Evolutionary conservation across 306 rosid genomes (phyloP), one percentile per base, ranked within the genome.

Genomic region (Dryas octopetala): DNA sequence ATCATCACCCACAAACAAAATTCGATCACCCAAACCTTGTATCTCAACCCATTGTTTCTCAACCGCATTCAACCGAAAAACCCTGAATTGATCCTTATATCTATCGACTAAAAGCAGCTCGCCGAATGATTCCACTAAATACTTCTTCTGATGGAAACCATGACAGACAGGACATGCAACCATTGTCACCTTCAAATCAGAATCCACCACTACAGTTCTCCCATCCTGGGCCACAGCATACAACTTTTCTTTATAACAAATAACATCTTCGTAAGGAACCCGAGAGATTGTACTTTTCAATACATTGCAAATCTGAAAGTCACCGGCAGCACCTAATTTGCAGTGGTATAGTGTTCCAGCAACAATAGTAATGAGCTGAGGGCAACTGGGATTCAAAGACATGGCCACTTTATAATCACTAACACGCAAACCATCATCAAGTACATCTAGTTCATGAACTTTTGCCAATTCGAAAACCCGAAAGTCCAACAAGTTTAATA

Each of bases 71-170:
- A 32, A 14, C 19, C 4, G 13, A 2, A 10, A 62, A 32, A 32
- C 17, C 44, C 38, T 11, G 66, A 62, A 38, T 38, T 38, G 6
- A 38, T 1, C 45, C 13, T 14, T 46, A 62, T 0, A 23, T 59
- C 63, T 32, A 59, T 11, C 15, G 11, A 38, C 66, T 61, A 61
- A 32, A 12, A 61, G 46, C 46, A 61, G 66, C 3, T 61, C 66
- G 8, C 66, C 46, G 66, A 82, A 76, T 4, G 88, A 87, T 46
- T 91, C 96, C 11, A 88, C 61, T 26, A 55, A 55, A 55, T 43
- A 2, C 51, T 16, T 64, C 69, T 43, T 64, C 50, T 41, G 57
- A 3, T 12, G 13, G 10, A 9, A 49, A 4, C 17, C 51, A 15
- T 1, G 3, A 6, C 47, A 9, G 0, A 6, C 6, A 7, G 1